Base-by-base conservation (phyloP, 1,139 yeast genomes). In the Suhomyces wounanorum region DNA sequence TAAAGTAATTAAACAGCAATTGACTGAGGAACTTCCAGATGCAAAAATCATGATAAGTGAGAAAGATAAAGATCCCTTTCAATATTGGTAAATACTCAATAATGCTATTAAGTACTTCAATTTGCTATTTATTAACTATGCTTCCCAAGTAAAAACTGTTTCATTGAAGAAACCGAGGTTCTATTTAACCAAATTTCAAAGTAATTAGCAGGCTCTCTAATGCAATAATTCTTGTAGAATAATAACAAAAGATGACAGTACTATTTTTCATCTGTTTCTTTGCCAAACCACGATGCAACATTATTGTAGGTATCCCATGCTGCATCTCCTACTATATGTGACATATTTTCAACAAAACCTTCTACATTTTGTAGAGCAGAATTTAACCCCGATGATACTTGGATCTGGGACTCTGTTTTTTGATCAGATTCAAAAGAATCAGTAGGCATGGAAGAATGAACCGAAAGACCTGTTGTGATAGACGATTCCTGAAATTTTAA, bases 61-160 rank as follows among this genome's bases (percentile, higher is more conserved):
- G 44, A 61, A 68, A 0, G 92, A 86, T 59, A 66, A 60, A 42
- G 92, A 86, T 62, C 90, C 90, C 2, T 78, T 75, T 52, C 64
- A 68, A 50, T 44, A 51, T 25, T 54, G 55, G 55, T 57, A 21
- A 21, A 21, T 21, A 3, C 3, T 21, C 6, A 4, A 4, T 21
- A 21, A 21, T 4, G 23, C 23, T 21, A 4, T 21, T 21, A 6
- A 21, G 6, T n/a, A 21, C 6, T 21, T 6, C 23, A 21, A 3
- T 21, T 21, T 21, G 3, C 6, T 6, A 6, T 3, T 3, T 6
- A 21, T 21, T 21, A 21, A 21, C 6, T 6, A 21, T 21, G 6
- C 6, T 21, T 21, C 23, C 6, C 23, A 21, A 28, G 31, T 9
- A 28, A 8, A 28, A 28, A 28, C 23, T 6, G 6, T 21, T 21